Percentiles rank a stretch among this genome's conserved stretches.
These are phyloP conservation scores for Amanita phalloides DNA, from an alignment of 768 basidiomycete genomes.

Conservation along the genomic window DNA sequence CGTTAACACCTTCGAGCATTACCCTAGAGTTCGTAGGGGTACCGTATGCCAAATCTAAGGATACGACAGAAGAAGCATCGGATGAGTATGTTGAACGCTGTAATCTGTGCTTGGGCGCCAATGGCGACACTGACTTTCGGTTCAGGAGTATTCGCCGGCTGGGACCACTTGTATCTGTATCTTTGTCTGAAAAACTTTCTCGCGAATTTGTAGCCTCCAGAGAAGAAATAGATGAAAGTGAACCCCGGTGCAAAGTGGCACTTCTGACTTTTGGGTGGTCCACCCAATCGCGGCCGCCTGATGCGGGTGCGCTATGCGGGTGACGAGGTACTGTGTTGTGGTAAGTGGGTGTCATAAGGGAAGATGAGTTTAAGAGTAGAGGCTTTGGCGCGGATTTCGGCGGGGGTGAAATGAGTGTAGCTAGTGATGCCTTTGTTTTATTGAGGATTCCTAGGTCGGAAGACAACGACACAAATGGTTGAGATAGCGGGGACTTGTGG, in stretches of 20 bases:
- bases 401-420: constrained; percentile 20
- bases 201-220: constrained; percentile 31
- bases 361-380: constrained; percentile 47
- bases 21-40: neutral
- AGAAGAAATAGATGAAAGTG: constrained; percentile 57
- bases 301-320: constrained; percentile 22
- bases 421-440: constrained; percentile 32
- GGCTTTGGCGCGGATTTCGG: constrained; percentile 54
- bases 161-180: constrained; percentile 37
- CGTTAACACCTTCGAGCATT: neutral
- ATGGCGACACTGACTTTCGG: constrained; percentile 59
- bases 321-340: constrained; percentile 17
- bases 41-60: constrained; percentile 15
- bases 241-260: constrained; percentile 34
- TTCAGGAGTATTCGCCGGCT: constrained; percentile 58
- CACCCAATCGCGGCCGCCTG: constrained; percentile 33
- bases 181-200: constrained; percentile 36
- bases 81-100: constrained; percentile 26
- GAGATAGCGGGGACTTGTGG: constrained; percentile 16
- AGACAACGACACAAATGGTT: neutral
- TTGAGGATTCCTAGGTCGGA: constrained; percentile 15
- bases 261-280: constrained; percentile 32
- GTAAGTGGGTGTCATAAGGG: constrained; percentile 25
- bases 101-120: constrained; percentile 45
- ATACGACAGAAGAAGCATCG: constrained; percentile 27